Base-by-base conservation (phyloP, 805 yeast species). In the Danielozyma ontarioensis region DNA sequence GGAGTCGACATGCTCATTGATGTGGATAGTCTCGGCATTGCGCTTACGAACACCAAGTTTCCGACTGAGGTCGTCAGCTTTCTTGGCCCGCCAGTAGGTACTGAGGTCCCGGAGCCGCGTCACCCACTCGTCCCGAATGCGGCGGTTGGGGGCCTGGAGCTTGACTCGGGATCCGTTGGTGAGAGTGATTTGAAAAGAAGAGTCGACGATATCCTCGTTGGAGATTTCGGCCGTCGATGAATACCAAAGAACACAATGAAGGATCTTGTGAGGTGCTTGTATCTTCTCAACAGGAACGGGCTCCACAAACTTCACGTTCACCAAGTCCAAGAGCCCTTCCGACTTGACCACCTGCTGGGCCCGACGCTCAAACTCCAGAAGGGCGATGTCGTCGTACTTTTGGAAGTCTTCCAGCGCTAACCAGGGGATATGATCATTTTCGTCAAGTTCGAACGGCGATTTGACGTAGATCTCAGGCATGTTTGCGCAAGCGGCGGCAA, bases 61-160 rank as follows among this genome's bases (percentile, higher is more conserved):
- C 2, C 64, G 50, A 3, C 48, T 29, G 7, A 68, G 34, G 36
- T 76, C 80, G 7, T 68, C 65, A 1, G 45, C 46, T 17, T 52
- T 57, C 31, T 76, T 63, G 8, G 48, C 37, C 15, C 49, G 60
- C 97, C 97, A 89, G 51, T 80, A 89, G 2, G 39, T 39, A 6
- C 48, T 47, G 13, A 81, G 45, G 4, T 59, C 56, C 0, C 35
- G 40, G 22, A 89, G 56, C 32, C 76, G 57, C 1, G 16, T n/a
- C 0, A 81, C 66, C 97, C 96, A 89, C 40, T 72, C 74, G 43
- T 77, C 73, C 29, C 90, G 63, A 0, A 70, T 47, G 0, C 21
- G 23, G 13, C 60, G 43, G 38, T 64, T 62, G 2, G 78, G 74
- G 0, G 93, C 86, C 35, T 78, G 74, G 8, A 86, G 53, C 28